Base-by-base conservation (phyloP, 768 basidiomycete genomes). In the Hydnomerulius pinastri region DNA sequence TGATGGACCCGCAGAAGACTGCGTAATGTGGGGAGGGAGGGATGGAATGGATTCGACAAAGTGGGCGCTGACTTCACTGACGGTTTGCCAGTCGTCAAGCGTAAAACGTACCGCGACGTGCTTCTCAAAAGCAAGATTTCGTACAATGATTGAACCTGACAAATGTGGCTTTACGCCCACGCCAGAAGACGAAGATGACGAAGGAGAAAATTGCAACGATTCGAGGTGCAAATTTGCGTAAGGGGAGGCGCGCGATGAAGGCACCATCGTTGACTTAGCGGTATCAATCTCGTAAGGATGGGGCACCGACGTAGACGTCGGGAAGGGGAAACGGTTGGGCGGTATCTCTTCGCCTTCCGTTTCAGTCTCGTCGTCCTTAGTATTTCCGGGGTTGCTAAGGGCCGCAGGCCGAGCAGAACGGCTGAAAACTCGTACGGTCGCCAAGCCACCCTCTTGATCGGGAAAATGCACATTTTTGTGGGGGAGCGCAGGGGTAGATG, bases 401-500 rank as follows among this genome's bases (percentile, higher is more conserved):
- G 71, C 78, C 39, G 80, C 87, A 45, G 85, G 96, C 63, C 76
- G 84, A 46, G 83, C 95, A 48, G 75, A 82, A 60, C 79, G 82
- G 60, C 66, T 79, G 70, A 81, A 90, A 7, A 90, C 53, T 13
- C 80, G 72, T 36, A 90, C 77, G 2, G 79, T 82, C 25, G 81
- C 82, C 20, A 90, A 73, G 1, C 71, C 80, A n/a, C 77, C 76
- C 37, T 79, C 77, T 51, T 80, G 74, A 42, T 79, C 76, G 11
- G 92, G 88, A 59, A 98, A 98, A 64, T 95, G 94, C 0, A 98
- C 95, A 44, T 83, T 87, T 73, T 96, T 96, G 1, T 80, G 81
- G 11, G 75, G 72, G 24, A 52, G 46, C 0, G 80, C 46, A 0
- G 76, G 87, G 1, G 86, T 83, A 1, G 80, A 67, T 0, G 93